Conservation (phyloP, 306 rosid species). For the Canavalia ensiformis region DNA sequence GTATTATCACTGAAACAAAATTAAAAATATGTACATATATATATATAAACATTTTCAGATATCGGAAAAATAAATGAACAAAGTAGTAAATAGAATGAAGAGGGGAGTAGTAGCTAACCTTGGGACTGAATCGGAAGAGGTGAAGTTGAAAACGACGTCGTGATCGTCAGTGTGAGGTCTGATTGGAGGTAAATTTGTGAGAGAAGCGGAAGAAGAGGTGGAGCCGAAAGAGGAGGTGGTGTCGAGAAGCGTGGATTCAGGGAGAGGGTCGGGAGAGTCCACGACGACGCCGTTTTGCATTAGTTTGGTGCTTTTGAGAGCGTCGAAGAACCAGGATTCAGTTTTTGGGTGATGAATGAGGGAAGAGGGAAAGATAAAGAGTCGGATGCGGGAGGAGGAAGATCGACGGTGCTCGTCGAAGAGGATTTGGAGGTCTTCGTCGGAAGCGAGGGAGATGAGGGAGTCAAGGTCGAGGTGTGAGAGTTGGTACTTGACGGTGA, state of each 20-base stretch:
- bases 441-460: slow-evolving; percentile 59
- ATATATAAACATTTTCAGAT: too few relatives aligned
- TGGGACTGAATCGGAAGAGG: background rate
- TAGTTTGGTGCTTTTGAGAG: slow-evolving; percentile 60
- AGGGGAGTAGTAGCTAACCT: background rate
- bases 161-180: background rate
- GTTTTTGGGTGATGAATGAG: slow-evolving; percentile 57
- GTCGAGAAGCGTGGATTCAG: background rate
- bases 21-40: too few relatives aligned
- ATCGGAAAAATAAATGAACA: too few relatives aligned
- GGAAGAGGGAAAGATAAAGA: slow-evolving; percentile 58
- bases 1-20: slow-evolving; percentile 51
- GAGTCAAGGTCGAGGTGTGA: slow-evolving; percentile 64
- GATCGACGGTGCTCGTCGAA: slow-evolving; percentile 55
- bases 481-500: slow-evolving; percentile 68
- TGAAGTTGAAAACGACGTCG: background rate
- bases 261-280: too few relatives aligned
- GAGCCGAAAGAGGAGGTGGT: background rate
- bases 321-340: slow-evolving; percentile 71
- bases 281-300: slow-evolving; percentile 29
- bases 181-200: background rate
- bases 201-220: background rate
- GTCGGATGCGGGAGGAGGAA: slow-evolving; percentile 54
- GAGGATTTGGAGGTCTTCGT: slow-evolving; percentile 56
- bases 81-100: too few relatives aligned